These are phyloP conservation scores for Trichoderma asperelloides DNA, from an alignment of 495 filamentous ascomycete genomes.

Conservation along the genomic window DNA sequence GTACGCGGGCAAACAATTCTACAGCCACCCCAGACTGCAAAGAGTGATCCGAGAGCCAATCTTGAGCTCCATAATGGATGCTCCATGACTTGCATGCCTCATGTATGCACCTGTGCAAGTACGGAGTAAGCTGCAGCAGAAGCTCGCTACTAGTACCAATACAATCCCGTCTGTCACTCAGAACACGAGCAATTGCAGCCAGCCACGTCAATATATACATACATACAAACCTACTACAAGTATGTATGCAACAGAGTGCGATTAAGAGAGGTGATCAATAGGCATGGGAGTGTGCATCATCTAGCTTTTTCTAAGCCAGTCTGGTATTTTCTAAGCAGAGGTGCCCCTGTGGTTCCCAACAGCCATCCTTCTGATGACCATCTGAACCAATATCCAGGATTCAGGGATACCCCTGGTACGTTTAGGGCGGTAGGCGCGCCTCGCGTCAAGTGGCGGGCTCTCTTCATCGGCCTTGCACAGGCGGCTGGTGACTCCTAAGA, in stretches of 20 bases:
- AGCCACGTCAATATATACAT: neutral
- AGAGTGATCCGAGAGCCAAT: neutral
- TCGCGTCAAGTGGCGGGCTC: conserved; percentile 2
- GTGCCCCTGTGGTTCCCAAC: too few relatives aligned
- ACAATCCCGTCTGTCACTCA: neutral
- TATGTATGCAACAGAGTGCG: too few relatives aligned
- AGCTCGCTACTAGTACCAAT: neutral
- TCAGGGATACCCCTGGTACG: neutral
- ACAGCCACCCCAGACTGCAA: neutral
- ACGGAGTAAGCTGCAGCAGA: neutral
- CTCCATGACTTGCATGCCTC: conserved; percentile 1
- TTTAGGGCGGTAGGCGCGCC: conserved; percentile 1
- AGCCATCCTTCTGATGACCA: neutral
- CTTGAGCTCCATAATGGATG: neutral
- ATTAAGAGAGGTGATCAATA: neutral
- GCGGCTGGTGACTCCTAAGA: neutral
- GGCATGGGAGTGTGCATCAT: neutral
- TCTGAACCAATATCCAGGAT: neutral
- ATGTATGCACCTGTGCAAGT: neutral
- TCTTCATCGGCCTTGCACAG: neutral
- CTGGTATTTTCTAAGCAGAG: neutral
- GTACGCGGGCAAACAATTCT: neutral
- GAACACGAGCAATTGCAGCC: neutral
- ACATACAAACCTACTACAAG: neutral
- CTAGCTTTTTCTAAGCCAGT: neutral